phyloP scores from a whole-genome alignment of 2,329 filamentous ascomycete species.

The Colletotrichum truncatum region DNA sequence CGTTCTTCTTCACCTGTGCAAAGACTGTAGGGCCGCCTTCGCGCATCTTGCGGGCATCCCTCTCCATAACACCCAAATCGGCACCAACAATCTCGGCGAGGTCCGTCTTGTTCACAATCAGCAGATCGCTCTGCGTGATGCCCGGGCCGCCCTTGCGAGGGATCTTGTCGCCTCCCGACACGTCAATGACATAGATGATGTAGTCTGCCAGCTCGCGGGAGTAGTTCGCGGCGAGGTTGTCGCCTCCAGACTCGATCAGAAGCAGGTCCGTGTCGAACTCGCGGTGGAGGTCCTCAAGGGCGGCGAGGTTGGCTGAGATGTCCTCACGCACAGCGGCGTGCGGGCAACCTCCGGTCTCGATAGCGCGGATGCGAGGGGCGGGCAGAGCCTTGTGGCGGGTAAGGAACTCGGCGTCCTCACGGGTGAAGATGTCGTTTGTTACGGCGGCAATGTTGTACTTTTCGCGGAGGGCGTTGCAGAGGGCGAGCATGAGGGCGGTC shows the following conservation, averaged over 20 bases:
- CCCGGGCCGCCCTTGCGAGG: conserved; percentile 95
- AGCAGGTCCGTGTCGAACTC: conserved; percentile 84
- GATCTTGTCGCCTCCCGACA: conserved; percentile 95
- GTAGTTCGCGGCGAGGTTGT: conserved; percentile 98
- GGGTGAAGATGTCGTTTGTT: conserved; percentile 99
- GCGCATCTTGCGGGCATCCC: conserved; percentile 92
- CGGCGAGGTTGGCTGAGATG: conserved; percentile 91
- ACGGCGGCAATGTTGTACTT: conserved; percentile 91
- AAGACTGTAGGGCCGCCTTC: conserved; percentile 97
- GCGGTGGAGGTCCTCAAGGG: conserved; percentile 86
- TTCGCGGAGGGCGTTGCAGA: conserved; percentile 84
- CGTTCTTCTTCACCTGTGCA: conserved; percentile 93
- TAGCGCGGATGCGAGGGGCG: conserved; percentile 85
- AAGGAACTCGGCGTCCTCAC: conserved; percentile 97
- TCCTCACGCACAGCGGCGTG: conserved; percentile 98
- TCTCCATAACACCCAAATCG: conserved; percentile 92
- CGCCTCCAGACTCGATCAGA: conserved; percentile 93
- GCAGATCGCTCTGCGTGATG: conserved; percentile 93
- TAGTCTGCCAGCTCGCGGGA: conserved; percentile 93
- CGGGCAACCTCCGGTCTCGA: conserved; percentile 96
- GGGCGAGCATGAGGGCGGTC: conserved; percentile 93
- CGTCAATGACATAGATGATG: conserved; percentile 99
- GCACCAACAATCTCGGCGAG: conserved; percentile 90
- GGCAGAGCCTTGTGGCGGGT: conserved; percentile 87
- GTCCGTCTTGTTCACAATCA: conserved; percentile 98